phyloP scores from a whole-genome alignment of 805 yeast genomes.

The Spathaspora boniae region DNA sequence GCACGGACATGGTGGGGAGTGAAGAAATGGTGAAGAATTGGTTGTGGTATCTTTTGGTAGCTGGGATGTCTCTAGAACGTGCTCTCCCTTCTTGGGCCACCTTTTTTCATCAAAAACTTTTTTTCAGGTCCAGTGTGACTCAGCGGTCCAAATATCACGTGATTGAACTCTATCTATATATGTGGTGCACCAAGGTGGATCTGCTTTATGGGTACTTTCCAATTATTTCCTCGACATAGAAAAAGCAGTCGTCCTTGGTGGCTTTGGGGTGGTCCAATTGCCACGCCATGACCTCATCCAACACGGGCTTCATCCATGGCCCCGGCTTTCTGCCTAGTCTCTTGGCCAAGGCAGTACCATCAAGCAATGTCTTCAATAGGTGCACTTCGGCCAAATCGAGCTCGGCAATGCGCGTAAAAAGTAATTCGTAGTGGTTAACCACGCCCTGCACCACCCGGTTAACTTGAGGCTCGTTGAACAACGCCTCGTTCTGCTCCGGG shows the following conservation, averaged over 20 bases:
- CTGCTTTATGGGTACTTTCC: constrained; percentile 11
- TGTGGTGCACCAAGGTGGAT: no score
- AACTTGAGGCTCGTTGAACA: constrained; percentile 5
- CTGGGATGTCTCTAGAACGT: not conserved
- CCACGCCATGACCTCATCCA: constrained; percentile 60
- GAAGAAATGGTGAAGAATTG: not conserved
- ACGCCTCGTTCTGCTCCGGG: constrained; percentile 9
- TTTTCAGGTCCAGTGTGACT: not conserved
- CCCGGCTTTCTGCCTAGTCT: constrained; percentile 67
- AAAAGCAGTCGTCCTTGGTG: constrained; percentile 52
- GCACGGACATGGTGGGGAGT: constrained; percentile 20
- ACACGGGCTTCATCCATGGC: constrained; percentile 71
- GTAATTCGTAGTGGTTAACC: constrained; percentile 25
- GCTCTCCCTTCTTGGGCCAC: not conserved
- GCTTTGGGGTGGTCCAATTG: constrained; percentile 72
- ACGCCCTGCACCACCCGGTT: constrained; percentile 6
- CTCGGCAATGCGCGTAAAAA: constrained; percentile 28
- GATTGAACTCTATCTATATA: constrained; percentile 1
- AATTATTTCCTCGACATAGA: constrained; percentile 28
- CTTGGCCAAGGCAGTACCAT: constrained; percentile 66
- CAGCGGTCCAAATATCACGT: not conserved
- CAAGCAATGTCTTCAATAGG: constrained; percentile 59
- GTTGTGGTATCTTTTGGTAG: constrained; percentile 1
- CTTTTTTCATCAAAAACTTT: constrained; percentile 1
- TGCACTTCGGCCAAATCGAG: constrained; percentile 42